Percentiles rank a stretch among this genome's conserved stretches.
Evolutionary conservation across 441 rosid species (phyloP).

Genomic region (Syzygium malaccense): DNA sequence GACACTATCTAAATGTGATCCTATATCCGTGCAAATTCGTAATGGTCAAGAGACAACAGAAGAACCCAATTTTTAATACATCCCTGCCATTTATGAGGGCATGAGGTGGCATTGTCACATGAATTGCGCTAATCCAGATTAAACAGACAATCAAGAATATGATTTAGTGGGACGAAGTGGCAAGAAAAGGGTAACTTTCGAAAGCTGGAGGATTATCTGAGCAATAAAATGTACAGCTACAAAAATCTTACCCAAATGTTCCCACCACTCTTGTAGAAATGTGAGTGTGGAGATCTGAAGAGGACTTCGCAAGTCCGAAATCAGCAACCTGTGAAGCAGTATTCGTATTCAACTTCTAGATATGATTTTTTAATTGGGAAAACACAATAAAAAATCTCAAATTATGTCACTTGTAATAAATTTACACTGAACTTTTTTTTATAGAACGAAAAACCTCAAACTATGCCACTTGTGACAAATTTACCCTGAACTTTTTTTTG

Average conservation of each 20-base stretch:
- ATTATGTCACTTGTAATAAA: no score
- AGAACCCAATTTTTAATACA: neutral
- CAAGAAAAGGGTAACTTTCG: neutral
- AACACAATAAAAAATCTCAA: no score
- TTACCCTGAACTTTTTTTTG: no score
- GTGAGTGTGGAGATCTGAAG: slow-evolving; percentile 9
- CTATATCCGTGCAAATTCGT: neutral
- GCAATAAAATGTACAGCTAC: neutral
- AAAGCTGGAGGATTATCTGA: neutral
- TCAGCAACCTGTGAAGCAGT: slow-evolving; percentile 9
- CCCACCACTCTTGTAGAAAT: slow-evolving; percentile 15
- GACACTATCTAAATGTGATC: neutral
- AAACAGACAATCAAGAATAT: neutral
- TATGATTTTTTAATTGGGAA: neutral
- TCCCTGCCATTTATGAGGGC: neutral
- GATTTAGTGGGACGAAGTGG: neutral
- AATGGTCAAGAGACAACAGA: neutral
- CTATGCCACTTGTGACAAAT: no score
- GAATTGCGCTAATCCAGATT: neutral
- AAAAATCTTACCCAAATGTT: slow-evolving; percentile 7
- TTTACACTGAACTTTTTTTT: no score
- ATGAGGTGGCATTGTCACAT: neutral
- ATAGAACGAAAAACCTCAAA: no score
- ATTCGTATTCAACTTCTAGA: neutral
- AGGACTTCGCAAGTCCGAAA: slow-evolving; percentile 11